Evolutionary conservation across 1,139 yeast species (phyloP).

Genomic region (Geotrichum citri-aurantii): DNA sequence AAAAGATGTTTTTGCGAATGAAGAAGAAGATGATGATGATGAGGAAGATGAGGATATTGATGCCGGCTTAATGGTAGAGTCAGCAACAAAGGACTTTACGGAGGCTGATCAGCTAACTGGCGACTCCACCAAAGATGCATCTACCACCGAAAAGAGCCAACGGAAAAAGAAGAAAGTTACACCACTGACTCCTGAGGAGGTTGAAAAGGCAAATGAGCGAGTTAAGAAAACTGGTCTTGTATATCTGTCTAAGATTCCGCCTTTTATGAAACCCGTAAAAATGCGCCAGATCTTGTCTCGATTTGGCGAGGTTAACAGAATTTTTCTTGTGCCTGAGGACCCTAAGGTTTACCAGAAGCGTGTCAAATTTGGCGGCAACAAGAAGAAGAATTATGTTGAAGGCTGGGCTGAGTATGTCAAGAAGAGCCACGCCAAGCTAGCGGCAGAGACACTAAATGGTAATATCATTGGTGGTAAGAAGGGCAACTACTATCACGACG

Average conservation of each 20-base stretch:
- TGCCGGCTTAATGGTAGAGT: conserved; percentile 9
- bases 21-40: conserved; percentile 13
- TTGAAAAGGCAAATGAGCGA: conserved; percentile 35
- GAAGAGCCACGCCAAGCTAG: conserved; percentile 82
- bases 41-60: conserved; percentile 17
- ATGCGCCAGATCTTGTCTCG: conserved; percentile 70
- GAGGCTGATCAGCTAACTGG: conserved; percentile 7
- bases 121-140: neutral
- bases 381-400: conserved; percentile 79
- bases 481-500: conserved; percentile 90
- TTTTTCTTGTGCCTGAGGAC: conserved; percentile 85
- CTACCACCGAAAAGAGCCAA: neutral
- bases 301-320: conserved; percentile 81
- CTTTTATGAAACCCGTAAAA: conserved; percentile 94
- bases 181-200: conserved; percentile 30
- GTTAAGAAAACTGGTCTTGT: conserved; percentile 81
- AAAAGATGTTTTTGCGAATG: conserved; percentile 11
- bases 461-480: conserved; percentile 88
- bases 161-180: conserved; percentile 26
- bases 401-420: conserved; percentile 94
- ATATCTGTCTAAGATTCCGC: conserved; percentile 84
- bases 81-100: conserved; percentile 11
- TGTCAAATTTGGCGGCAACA: conserved; percentile 89
- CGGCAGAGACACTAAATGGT: conserved; percentile 82
- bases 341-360: conserved; percentile 57